A percentile compares a stretch with the other conserved stretches of the same genome.
Evolutionary conservation across 2,329 filamentous ascomycete genomes (phyloP).

Genomic region (Trichoderma gracile): DNA sequence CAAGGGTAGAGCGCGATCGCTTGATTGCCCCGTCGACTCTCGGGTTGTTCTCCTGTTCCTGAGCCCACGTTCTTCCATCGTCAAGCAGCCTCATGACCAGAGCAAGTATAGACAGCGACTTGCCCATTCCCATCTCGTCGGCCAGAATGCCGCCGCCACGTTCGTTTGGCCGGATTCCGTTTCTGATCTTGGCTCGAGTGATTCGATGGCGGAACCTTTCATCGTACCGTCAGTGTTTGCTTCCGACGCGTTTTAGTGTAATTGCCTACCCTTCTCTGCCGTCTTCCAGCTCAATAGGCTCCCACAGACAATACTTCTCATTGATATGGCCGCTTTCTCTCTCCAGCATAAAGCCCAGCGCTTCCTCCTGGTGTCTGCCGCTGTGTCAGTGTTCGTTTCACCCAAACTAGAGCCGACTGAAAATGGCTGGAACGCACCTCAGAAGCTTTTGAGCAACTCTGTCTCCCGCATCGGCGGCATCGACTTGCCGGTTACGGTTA

Average conservation of each 20-base stretch:
- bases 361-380: slow-evolving; percentile 42
- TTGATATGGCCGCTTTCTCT: slow-evolving; percentile 41
- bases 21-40: slow-evolving; percentile 27
- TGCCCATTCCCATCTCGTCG: slow-evolving; percentile 64
- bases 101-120: slow-evolving; percentile 55
- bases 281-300: slow-evolving; percentile 30
- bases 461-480: slow-evolving; percentile 29
- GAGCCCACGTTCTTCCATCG: slow-evolving; percentile 41
- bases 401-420: background rate
- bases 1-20: slow-evolving; percentile 43
- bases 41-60: slow-evolving; percentile 28
- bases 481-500: slow-evolving; percentile 16
- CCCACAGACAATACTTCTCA: slow-evolving; percentile 38
- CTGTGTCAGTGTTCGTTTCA: background rate
- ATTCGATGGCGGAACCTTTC: slow-evolving; percentile 43
- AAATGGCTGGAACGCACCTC: slow-evolving; percentile 28
- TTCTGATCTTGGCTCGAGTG: slow-evolving; percentile 39
- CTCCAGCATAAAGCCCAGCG: slow-evolving; percentile 42
- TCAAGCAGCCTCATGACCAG: slow-evolving; percentile 47
- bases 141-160: slow-evolving; percentile 53
- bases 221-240: background rate
- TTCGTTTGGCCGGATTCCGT: slow-evolving; percentile 34
- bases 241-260: too few species aligned
- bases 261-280: slow-evolving; percentile 33
- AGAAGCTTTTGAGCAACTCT: slow-evolving; percentile 33